Conservation (phyloP, 192 early-diverging fungal genomes). For the Coemansia sp. region DNA sequence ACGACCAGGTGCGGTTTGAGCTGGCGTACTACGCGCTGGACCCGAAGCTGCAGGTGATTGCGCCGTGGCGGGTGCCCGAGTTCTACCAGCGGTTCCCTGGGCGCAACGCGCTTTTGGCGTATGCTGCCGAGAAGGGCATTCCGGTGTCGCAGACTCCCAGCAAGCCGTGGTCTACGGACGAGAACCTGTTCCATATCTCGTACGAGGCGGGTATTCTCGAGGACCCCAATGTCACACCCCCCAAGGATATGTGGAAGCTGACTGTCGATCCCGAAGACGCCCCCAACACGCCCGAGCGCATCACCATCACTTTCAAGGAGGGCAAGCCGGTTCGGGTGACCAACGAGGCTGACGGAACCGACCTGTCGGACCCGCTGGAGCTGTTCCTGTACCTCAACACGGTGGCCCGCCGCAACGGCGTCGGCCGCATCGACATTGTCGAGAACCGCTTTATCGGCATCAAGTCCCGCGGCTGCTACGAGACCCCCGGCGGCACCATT, state of each 20-base stretch:
- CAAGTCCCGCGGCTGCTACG: slow-evolving; percentile 99
- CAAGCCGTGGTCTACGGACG: slow-evolving; percentile 99
- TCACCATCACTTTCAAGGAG: slow-evolving; percentile 83
- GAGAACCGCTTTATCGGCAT: slow-evolving; percentile 99
- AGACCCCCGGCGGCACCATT: slow-evolving; percentile 97
- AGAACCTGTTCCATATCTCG: slow-evolving; percentile 99
- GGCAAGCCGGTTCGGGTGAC: slow-evolving; percentile 88
- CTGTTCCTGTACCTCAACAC: slow-evolving; percentile 97
- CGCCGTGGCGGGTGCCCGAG: slow-evolving; percentile 92
- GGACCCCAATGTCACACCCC: slow-evolving; percentile 93
- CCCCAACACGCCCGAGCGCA: slow-evolving; percentile 92
- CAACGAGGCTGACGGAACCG: slow-evolving; percentile 73
- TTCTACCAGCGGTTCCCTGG: slow-evolving; percentile 97
- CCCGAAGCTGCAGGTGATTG: slow-evolving; percentile 93
- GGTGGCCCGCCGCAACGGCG: slow-evolving; percentile 92
- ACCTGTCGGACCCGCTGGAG: slow-evolving; percentile 66
- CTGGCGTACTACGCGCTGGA: slow-evolving; percentile 95
- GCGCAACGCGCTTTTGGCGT: slow-evolving; percentile 86
- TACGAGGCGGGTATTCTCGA: slow-evolving; percentile 98
- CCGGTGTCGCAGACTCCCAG: slow-evolving; percentile 93
- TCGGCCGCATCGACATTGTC: slow-evolving; percentile 98
- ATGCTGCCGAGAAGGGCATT: slow-evolving; percentile 84
- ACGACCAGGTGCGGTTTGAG: slow-evolving; percentile 99
- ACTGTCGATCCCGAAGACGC: slow-evolving; percentile 96
- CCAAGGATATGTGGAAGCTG: slow-evolving; percentile 99